Evolutionary conservation across 2,329 filamentous ascomycete species (phyloP).

Genomic region (Alternaria triticimaculans): DNA sequence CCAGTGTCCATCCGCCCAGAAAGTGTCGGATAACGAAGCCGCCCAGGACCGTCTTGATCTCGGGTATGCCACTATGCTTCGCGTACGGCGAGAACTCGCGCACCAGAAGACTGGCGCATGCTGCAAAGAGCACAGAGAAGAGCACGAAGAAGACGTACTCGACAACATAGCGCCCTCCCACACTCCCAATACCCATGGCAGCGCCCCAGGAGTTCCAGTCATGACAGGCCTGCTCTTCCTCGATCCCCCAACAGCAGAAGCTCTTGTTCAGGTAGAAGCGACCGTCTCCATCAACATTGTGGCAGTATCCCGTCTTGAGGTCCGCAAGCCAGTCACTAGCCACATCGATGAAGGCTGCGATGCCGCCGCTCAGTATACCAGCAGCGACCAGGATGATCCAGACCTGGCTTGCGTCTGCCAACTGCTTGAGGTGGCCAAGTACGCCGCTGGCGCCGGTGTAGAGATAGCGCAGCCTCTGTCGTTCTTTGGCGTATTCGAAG

Average conservation of each 20-base stretch:
- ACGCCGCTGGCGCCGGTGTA: conserved; percentile 72
- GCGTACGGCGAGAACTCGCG: conserved; percentile 85
- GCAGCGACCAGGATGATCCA: conserved; percentile 90
- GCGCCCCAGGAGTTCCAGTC: conserved; percentile 89
- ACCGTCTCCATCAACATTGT: conserved; percentile 76
- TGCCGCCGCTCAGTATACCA: conserved; percentile 79
- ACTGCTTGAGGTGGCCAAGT: conserved; percentile 72
- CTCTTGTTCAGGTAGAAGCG: conserved; percentile 88
- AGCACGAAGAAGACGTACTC: conserved; percentile 87
- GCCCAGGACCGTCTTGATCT: conserved; percentile 95
- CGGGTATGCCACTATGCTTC: conserved; percentile 93
- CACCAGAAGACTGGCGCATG: conserved; percentile 78
- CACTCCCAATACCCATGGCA: conserved; percentile 70
- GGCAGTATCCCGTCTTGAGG: conserved; percentile 88
- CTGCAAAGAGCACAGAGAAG: conserved; percentile 84
- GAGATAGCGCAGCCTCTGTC: conserved; percentile 82
- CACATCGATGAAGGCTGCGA: conserved; percentile 90
- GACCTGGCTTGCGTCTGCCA: conserved; percentile 86
- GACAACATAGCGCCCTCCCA: conserved; percentile 76
- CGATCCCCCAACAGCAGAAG: conserved; percentile 92
- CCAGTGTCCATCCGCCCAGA: conserved; percentile 83
- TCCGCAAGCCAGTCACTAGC: conserved; percentile 93
- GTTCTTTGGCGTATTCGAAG: conserved; percentile 96
- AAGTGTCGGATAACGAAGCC: conserved; percentile 92
- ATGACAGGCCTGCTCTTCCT: conserved; percentile 76